Conservation (phyloP, 2,329 filamentous ascomycete genomes). For the Westerdykella ornata region DNA sequence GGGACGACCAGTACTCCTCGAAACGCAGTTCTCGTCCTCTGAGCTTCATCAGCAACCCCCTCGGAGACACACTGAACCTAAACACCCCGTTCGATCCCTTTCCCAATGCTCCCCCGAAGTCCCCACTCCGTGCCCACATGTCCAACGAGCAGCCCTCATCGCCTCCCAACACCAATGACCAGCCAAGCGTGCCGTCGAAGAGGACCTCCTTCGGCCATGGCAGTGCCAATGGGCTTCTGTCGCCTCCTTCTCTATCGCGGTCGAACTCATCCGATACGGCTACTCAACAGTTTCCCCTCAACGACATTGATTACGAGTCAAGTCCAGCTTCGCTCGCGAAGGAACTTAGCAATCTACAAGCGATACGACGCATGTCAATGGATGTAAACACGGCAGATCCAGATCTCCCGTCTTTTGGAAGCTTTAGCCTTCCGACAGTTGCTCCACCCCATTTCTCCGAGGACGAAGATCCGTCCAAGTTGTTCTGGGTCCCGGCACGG, state of each 20-base stretch:
- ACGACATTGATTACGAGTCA: constrained; percentile 83
- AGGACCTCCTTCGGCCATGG: constrained; percentile 11
- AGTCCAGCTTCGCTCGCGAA: constrained; percentile 84
- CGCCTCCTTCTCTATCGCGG: constrained; percentile 35
- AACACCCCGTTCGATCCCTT: constrained; percentile 29
- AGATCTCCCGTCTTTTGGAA: constrained; percentile 66
- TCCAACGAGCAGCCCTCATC: constrained; percentile 20
- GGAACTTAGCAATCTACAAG: constrained; percentile 86
- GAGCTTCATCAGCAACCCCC: constrained; percentile 62
- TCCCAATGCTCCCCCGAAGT: constrained; percentile 32
- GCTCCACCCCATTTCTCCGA: constrained; percentile 62
- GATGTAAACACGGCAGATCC: constrained; percentile 67
- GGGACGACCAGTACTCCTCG: constrained; percentile 53
- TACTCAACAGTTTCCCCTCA: constrained; percentile 62
- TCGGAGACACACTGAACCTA: constrained; percentile 44
- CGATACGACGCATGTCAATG: constrained; percentile 89
- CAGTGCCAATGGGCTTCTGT: constrained; percentile 21
- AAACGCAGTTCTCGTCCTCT: constrained; percentile 59
- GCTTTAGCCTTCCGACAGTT: constrained; percentile 55
- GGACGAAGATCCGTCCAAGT: constrained; percentile 77
- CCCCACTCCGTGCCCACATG: constrained; percentile 36
- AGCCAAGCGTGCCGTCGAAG: constrained; percentile 8
- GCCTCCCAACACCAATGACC: constrained; percentile 14
- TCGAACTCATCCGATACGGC: constrained; percentile 38
- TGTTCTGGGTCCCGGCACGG: constrained; percentile 93